Percentiles rank a stretch among this genome's conserved stretches.
Conservation (phyloP, 352 stramenopile genomes). For the Pilasporangium apinafurcum region DNA sequence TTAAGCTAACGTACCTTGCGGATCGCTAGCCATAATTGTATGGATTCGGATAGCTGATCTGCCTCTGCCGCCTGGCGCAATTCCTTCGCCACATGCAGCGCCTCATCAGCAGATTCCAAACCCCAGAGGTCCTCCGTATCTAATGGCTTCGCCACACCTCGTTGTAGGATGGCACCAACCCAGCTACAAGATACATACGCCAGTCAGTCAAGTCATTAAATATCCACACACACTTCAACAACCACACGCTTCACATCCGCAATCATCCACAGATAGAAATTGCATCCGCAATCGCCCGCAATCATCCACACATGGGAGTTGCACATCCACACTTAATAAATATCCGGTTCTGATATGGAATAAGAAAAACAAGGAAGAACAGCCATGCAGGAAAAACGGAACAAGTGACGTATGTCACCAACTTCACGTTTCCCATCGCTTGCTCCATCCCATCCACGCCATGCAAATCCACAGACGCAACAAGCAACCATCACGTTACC, state of each 20-base stretch:
- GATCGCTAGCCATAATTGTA: conserved; percentile 44
- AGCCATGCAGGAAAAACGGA: conserved; percentile 1
- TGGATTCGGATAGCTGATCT: conserved; percentile 13
- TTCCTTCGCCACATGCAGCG: conserved; percentile 16
- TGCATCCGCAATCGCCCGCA: no score
- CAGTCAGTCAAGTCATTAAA: no score
- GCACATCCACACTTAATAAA: no score
- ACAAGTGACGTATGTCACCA: no score
- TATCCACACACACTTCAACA: no score
- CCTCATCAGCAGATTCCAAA: conserved; percentile 25
- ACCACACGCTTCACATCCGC: no score
- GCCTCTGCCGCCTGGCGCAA: conserved; percentile 12
- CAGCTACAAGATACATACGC: conserved; percentile 13
- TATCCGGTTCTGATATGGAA: no score
- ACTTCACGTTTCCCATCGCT: no score
- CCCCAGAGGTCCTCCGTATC: conserved; percentile 29
- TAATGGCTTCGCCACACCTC: conserved; percentile 29
- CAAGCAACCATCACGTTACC: neutral
- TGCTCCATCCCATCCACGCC: no score
- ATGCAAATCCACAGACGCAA: neutral
- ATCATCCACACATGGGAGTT: no score
- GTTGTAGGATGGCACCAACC: conserved; percentile 27
- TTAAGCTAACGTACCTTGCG: conserved; percentile 11
- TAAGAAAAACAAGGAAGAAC: neutral
- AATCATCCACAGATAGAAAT: no score